These are phyloP conservation scores for Arxiozyma slooffiae DNA, from an alignment of 1,139 yeast species.

Conservation along the genomic window DNA sequence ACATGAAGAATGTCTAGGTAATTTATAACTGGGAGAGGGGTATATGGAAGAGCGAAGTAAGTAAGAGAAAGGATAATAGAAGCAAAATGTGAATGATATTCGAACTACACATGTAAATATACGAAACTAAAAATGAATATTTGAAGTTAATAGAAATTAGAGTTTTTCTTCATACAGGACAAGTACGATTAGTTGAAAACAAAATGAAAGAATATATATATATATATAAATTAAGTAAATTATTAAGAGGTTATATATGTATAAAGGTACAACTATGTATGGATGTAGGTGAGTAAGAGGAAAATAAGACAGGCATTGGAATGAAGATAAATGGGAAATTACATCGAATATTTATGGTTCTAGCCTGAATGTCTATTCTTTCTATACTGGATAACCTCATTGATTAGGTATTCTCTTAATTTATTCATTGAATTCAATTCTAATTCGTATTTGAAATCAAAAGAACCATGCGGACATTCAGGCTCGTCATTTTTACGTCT, in stretches of 20 bases:
- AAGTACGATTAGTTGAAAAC: too few species aligned
- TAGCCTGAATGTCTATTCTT: neutral
- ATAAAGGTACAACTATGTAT: too few species aligned
- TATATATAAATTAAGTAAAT: neutral
- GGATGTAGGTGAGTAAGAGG: neutral
- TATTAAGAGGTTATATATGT: too few species aligned
- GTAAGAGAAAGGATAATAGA: too few species aligned
- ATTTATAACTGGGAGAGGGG: too few species aligned
- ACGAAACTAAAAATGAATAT: neutral
- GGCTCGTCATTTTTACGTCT: slow-evolving; percentile 47
- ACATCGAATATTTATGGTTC: too few species aligned
- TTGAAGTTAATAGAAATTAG: neutral
- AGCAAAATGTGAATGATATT: neutral
- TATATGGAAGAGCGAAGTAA: neutral
- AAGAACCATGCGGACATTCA: slow-evolving; percentile 34
- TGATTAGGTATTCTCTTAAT: too few species aligned
- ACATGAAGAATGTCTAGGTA: neutral
- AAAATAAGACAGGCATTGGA: neutral
- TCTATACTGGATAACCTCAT: slow-evolving; percentile 19
- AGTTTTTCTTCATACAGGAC: too few species aligned
- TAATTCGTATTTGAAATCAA: slow-evolving; percentile 59
- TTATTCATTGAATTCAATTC: too few species aligned
- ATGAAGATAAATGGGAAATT: too few species aligned
- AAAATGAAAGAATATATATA: too few species aligned
- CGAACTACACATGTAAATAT: neutral